These are phyloP conservation scores for Falciphora oryzae DNA, from an alignment of 2,329 filamentous ascomycete genomes.

Conservation along the genomic window DNA sequence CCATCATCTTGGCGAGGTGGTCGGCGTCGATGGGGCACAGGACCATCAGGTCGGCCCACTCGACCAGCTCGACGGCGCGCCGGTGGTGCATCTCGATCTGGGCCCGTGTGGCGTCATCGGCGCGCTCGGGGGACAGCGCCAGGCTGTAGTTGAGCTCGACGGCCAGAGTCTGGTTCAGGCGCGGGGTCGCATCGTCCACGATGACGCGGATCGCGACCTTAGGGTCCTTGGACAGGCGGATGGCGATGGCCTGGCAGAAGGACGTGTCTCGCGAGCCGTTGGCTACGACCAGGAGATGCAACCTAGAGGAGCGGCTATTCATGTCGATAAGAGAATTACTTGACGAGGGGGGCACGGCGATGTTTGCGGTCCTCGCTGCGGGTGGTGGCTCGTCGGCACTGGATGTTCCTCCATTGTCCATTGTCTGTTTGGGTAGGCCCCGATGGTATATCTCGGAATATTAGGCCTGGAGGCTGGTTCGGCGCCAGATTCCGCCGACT, in stretches of 20 bases:
- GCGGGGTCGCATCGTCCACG: constrained; percentile 58
- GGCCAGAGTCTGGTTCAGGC: constrained; percentile 57
- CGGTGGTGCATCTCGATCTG: constrained; percentile 5
- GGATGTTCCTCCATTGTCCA: not conserved
- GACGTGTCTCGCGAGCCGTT: constrained; percentile 60
- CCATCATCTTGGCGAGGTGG: constrained; percentile 80
- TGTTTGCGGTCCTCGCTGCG: constrained; percentile 12
- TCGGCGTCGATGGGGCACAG: constrained; percentile 82
- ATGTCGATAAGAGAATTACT: constrained; percentile 18
- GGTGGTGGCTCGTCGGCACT: constrained; percentile 17
- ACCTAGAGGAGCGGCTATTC: constrained; percentile 28
- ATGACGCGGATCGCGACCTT: constrained; percentile 57
- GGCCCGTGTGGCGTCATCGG: not conserved
- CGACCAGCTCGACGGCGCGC: constrained; percentile 59
- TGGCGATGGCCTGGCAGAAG: constrained; percentile 59
- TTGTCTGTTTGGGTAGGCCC: not conserved
- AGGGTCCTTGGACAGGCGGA: constrained; percentile 59
- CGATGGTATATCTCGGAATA: not conserved
- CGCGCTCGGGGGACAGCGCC: constrained; percentile 1
- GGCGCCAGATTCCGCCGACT: not conserved
- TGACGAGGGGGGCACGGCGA: constrained; percentile 16
- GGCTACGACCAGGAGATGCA: constrained; percentile 59
- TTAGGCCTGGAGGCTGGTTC: not conserved
- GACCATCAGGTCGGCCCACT: constrained; percentile 84
- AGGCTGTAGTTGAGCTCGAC: constrained; percentile 51